phyloP scores from a whole-genome alignment of 2,329 filamentous ascomycete genomes.

The Sporothrix inflata region DNA sequence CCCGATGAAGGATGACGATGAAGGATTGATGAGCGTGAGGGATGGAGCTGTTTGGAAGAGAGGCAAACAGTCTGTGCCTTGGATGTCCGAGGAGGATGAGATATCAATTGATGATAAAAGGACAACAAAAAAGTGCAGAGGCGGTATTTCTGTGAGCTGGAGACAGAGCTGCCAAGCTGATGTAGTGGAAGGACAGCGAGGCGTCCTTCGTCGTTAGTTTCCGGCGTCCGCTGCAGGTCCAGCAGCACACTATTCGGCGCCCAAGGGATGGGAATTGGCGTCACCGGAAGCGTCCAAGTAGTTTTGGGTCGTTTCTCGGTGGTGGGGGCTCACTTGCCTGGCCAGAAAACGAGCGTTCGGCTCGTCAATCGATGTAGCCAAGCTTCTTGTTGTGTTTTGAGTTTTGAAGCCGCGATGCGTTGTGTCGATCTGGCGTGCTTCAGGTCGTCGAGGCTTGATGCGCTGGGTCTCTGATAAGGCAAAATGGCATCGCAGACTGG shows the following conservation, averaged over 20 bases:
- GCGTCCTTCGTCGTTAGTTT: background rate
- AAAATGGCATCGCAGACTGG: background rate
- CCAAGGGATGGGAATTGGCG: background rate
- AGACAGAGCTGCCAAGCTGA: background rate
- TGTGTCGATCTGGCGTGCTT: constrained; percentile 14
- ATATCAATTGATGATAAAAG: background rate
- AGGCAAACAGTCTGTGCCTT: background rate
- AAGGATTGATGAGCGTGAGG: constrained; percentile 10
- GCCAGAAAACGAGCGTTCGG: no score
- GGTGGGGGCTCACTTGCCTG: background rate
- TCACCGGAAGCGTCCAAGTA: constrained; percentile 12
- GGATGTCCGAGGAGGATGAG: background rate
- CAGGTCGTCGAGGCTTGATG: background rate
- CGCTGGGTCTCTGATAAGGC: background rate
- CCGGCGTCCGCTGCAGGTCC: background rate
- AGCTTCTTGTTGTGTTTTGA: background rate
- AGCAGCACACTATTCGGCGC: background rate
- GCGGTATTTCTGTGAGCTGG: background rate
- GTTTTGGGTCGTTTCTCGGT: background rate
- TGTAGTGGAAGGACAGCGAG: background rate
- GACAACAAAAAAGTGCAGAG: background rate
- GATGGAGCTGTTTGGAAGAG: background rate
- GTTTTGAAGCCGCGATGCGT: background rate
- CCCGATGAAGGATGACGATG: background rate
- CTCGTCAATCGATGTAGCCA: background rate